phyloP scores from a whole-genome alignment of 352 stramenopile species.

The Globisporangium nagaii region DNA sequence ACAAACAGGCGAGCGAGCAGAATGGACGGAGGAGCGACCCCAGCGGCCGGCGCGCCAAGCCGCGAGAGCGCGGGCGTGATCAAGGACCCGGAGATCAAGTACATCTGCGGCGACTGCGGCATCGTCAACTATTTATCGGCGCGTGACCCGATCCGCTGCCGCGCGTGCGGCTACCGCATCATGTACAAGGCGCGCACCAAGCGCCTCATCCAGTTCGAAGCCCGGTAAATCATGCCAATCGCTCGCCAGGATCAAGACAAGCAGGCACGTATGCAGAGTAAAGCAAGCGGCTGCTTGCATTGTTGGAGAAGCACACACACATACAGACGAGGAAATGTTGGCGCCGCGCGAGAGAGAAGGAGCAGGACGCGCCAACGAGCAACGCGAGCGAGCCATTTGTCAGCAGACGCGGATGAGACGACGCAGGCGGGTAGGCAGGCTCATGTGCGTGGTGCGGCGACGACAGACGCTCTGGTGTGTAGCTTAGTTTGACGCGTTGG shows the following conservation, averaged over 20 bases:
- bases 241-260: not conserved
- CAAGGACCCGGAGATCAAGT: constrained; percentile 93
- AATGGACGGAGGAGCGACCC: constrained; percentile 81
- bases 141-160: constrained; percentile 94
- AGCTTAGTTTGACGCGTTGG: too few species aligned
- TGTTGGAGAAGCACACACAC: not conserved
- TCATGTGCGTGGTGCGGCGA: too few species aligned
- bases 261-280: not conserved
- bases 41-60: constrained; percentile 48
- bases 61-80: constrained; percentile 43
- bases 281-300: not conserved
- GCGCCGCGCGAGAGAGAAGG: not conserved
- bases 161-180: constrained; percentile 96
- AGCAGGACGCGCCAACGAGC: not conserved
- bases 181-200: constrained; percentile 98
- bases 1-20: constrained; percentile 1
- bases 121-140: constrained; percentile 94
- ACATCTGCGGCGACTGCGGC: constrained; percentile 96
- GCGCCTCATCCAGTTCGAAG: constrained; percentile 90
- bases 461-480: too few species aligned
- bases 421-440: too few species aligned
- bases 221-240: too few species aligned
- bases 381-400: too few species aligned
- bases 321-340: too few species aligned
- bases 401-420: too few species aligned